Base-by-base conservation (phyloP, 306 rosid species). In the Casuarina glauca region DNA sequence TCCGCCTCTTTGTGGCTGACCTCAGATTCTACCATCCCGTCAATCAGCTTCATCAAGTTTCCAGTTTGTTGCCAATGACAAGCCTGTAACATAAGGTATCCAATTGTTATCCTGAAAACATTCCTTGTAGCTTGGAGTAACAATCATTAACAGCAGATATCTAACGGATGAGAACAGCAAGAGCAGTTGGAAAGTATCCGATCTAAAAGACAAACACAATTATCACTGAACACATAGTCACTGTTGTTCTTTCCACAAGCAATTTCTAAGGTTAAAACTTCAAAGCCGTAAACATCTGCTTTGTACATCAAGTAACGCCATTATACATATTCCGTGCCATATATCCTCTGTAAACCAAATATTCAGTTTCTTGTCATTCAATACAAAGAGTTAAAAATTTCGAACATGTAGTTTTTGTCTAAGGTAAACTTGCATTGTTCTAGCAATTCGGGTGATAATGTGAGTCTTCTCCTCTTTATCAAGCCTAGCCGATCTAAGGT, bases 241-340 rank as follows among this genome's bases (percentile, higher is more conserved):
- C 80, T 79, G 70, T 83, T 88, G 70, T 54, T 89, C 74, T 71
- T 85, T 42, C 97, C 91, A 54, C 82, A 84, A 3, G 85, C 46
- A 61, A 79, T 38, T 81, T 91, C 94, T 81, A 89, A 73, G 42
- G 84, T 86, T 73, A 91, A 89, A 35, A 89, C 76, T 46, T 94
- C 90, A 19, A 76, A 91, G 76, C 94, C 87, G 50, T 86, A 91
- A 43, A 91, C 89, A 78, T 91, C 90, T 54, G 80, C 91, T 84
- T 91, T 89, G 48, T 82, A 53, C 1, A 84, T 85, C 12, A 91
- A 69, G 66, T 81, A 70, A 70, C 94, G 94, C 89, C 91, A 85
- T 72, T 88, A 72, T 9, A 93, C 93, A 87, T 91, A 91, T 45
- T 89, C 94, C 2, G 94, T 3, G 93, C 97, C 93, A 88, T 89